Conservation (phyloP, 2,329 filamentous ascomycete genomes). For the Phaeomoniella chlamydospora region DNA sequence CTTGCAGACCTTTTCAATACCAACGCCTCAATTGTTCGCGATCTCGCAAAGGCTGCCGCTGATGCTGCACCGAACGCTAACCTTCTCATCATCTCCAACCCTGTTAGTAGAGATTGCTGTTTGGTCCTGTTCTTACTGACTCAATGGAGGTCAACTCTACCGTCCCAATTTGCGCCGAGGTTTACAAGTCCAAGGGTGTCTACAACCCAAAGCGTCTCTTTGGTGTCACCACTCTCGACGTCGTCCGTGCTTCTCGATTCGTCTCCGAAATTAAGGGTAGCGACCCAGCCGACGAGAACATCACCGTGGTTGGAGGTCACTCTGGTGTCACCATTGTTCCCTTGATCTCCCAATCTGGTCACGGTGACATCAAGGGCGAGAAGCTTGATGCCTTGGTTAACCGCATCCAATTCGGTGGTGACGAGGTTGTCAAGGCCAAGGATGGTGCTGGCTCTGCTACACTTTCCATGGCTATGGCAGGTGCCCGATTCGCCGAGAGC, state of each 20-base stretch:
- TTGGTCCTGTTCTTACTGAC: conserved; percentile 2
- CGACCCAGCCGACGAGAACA: conserved; percentile 84
- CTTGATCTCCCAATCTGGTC: conserved; percentile 84
- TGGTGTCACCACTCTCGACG: conserved; percentile 97
- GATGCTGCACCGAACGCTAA: conserved; percentile 83
- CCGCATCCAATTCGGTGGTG: conserved; percentile 96
- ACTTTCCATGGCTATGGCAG: conserved; percentile 97
- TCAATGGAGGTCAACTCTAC: conserved; percentile 72
- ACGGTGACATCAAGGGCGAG: conserved; percentile 69
- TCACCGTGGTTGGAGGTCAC: conserved; percentile 94
- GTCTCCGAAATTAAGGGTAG: conserved; percentile 85
- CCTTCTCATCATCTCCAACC: conserved; percentile 96
- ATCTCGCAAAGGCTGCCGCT: conserved; percentile 89
- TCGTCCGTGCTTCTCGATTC: conserved; percentile 95
- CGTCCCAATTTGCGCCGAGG: conserved; percentile 91
- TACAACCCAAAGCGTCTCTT: conserved; percentile 99
- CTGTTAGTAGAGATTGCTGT: conserved; percentile 36
- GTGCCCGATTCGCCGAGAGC: conserved; percentile 72
- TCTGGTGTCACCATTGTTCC: conserved; percentile 97
- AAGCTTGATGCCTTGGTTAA: conserved; percentile 64
- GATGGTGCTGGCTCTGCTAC: conserved; percentile 93
- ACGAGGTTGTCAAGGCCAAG: conserved; percentile 99
- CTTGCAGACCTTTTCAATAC: conserved; percentile 90
- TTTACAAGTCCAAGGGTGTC: conserved; percentile 88
- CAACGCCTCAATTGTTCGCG: conserved; percentile 98